These are phyloP conservation scores for Gossypium ekmanianum DNA, from an alignment of 345 rosid genomes.

Conservation along the genomic window DNA sequence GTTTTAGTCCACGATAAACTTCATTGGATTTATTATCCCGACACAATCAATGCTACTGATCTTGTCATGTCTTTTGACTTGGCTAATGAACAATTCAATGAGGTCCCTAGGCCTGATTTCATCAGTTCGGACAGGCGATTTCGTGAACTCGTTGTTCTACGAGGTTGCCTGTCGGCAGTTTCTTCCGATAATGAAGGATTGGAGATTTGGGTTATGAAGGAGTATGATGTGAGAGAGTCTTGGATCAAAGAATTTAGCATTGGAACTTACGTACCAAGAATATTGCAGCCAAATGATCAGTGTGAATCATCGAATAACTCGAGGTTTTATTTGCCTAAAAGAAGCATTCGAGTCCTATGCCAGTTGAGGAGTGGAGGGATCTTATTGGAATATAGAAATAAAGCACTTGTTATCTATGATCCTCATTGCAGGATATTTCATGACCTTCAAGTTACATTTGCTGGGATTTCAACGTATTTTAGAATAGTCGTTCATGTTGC, in stretches of 20 bases:
- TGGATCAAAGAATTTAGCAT: conserved; percentile 60
- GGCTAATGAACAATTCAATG: conserved; percentile 61
- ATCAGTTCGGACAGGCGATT: conserved; percentile 51
- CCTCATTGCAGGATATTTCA: conserved; percentile 49
- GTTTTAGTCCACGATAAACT: conserved; percentile 64
- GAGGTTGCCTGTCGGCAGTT: conserved; percentile 56
- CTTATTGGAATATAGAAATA: conserved; percentile 67
- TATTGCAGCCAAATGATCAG: conserved; percentile 35
- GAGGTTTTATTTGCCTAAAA: conserved; percentile 23
- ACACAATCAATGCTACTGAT: conserved; percentile 22
- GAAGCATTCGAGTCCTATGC: conserved; percentile 50
- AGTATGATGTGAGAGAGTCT: conserved; percentile 53
- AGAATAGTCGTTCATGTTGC: conserved; percentile 59
- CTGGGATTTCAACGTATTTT: conserved; percentile 63
- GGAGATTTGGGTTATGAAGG: conserved; percentile 88
- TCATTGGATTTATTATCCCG: conserved; percentile 42
- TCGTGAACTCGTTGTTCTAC: conserved; percentile 48
- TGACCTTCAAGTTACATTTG: conserved; percentile 37
- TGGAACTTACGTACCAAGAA: conserved; percentile 64
- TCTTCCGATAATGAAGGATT: conserved; percentile 50
- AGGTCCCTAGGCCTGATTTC: conserved; percentile 64
- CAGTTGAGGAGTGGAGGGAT: conserved; percentile 59
- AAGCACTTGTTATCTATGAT: conserved; percentile 61
- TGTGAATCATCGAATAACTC: conserved; percentile 2
- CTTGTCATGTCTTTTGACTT: conserved; percentile 68